Evolutionary conservation across 2,329 filamentous ascomycete species (phyloP).

Genomic region (Aspergillus sp.): DNA sequence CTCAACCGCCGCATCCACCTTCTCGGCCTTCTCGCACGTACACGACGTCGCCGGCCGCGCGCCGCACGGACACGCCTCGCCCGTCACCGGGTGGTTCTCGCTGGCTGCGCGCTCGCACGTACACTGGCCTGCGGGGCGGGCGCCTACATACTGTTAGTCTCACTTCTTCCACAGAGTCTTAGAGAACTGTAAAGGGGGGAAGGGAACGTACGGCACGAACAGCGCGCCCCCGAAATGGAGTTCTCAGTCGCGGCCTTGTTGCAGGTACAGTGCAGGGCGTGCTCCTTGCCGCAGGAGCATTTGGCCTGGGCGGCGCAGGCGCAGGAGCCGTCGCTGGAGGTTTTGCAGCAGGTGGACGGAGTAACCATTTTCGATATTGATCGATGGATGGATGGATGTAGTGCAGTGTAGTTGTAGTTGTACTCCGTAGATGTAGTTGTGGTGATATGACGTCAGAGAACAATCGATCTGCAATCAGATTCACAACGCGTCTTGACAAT

Average conservation of each 20-base stretch:
- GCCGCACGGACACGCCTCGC: conserved; percentile 73
- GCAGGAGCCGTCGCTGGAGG: conserved; percentile 53
- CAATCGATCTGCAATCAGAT: neutral
- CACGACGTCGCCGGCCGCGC: conserved; percentile 68
- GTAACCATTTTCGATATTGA: conserved; percentile 49
- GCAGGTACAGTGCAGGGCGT: conserved; percentile 83
- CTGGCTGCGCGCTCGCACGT: conserved; percentile 70
- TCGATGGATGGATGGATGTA: neutral
- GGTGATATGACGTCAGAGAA: conserved; percentile 7
- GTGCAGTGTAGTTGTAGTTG: conserved; percentile 2
- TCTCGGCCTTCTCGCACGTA: conserved; percentile 75
- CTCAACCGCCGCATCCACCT: conserved; percentile 61
- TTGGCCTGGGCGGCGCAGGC: conserved; percentile 59
- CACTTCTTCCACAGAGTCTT: too few relatives aligned
- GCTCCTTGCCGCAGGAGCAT: conserved; percentile 88
- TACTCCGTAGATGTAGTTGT: neutral
- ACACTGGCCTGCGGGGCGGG: conserved; percentile 75
- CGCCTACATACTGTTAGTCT: conserved; percentile 42
- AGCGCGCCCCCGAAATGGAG: conserved; percentile 67
- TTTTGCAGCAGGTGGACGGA: conserved; percentile 60
- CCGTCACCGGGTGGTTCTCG: conserved; percentile 66
- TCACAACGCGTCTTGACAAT: neutral
- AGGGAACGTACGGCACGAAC: conserved; percentile 69
- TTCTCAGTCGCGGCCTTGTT: conserved; percentile 76
- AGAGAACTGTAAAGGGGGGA: too few relatives aligned